A percentile compares a stretch with the other conserved stretches of the same genome.
These are phyloP conservation scores for Aplosporella prunicola DNA, from an alignment of 2,329 filamentous ascomycete species.

Conservation along the genomic window DNA sequence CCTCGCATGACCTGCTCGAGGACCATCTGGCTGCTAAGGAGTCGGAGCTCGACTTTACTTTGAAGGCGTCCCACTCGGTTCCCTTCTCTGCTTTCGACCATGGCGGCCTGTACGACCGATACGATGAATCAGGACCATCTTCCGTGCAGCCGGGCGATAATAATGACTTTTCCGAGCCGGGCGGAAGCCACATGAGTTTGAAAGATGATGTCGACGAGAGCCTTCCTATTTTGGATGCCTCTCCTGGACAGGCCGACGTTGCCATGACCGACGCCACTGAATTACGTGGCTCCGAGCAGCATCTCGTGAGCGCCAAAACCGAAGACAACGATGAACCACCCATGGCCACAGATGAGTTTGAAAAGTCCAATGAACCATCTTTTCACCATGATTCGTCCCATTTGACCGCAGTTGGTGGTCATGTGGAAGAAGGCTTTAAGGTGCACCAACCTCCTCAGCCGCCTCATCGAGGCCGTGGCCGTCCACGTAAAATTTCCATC, in stretches of 20 bases:
- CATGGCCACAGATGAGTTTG: no score
- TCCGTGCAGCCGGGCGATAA: slow-evolving; percentile 30
- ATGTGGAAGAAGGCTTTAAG: no score
- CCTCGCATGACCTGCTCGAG: slow-evolving; percentile 11
- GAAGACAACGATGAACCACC: no score
- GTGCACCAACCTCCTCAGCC: no score
- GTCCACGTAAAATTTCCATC: no score
- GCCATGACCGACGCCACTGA: slow-evolving; percentile 1
- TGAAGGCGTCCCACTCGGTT: slow-evolving; percentile 21
- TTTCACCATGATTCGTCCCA: no score
- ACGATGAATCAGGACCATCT: slow-evolving; percentile 31
- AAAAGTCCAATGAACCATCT: no score
- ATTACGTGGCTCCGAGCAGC: no score
- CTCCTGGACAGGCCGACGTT: slow-evolving; percentile 5
- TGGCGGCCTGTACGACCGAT: slow-evolving; percentile 21
- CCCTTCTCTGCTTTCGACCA: slow-evolving; percentile 26
- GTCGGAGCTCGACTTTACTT: slow-evolving; percentile 15
- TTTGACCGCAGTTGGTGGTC: no score
- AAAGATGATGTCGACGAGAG: slow-evolving; percentile 22
- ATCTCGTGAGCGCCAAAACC: no score
- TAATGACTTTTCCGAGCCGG: slow-evolving; percentile 27
- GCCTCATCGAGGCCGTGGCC: no score
- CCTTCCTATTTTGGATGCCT: slow-evolving; percentile 3
- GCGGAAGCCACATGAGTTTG: slow-evolving; percentile 23
- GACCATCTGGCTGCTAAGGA: slow-evolving; percentile 12